Evolutionary conservation across 306 rosid species (phyloP), one percentile per base, ranked within the genome.

Genomic region (Sicyos baderoa): DNA sequence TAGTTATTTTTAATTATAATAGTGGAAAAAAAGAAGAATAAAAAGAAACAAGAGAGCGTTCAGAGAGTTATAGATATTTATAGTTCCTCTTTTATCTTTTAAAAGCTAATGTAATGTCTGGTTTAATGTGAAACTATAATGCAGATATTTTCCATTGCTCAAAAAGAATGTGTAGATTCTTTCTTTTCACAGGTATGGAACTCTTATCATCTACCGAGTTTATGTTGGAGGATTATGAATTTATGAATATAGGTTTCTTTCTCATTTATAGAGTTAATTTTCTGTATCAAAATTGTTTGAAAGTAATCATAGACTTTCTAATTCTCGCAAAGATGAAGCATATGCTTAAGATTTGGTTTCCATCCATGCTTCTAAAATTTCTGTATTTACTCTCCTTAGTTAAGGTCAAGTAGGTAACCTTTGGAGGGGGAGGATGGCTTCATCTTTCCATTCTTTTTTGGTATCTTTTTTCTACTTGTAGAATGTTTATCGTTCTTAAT

Each of bases 71-170:
- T 32, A 52, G 7, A 70, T 29, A 17, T 32, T 19, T 53, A 16
- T 10, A 25, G 29, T 17, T 69, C 50, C 29, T 18, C 21, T 16
- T 12, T 49, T 22, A 47, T 42, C 17, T 54, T 16, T 67, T 9
- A 5, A 54, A 44, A 64, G 6, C 27, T 27, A 42, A 35, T 44
- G 37, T 59, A 15, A n/a, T 54, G 37, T 74, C 64, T 16, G 66
- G 66, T 71, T 71, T 27, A 74, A 72, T 77, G 66, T 74, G 70
- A 68, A 16, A 71, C 72, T 67, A 51, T 76, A 67, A 57, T 76
- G 35, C 88, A 94, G 99, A 88, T 94, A 61, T 94, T 94, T 85
- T 95, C 96, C 14, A 69, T 79, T 77, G 96, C 97, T 54, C 99
- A 94, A 75, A 94, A 83, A 86, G 90, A 85, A 79, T 78, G 84